Base-by-base conservation (phyloP, 805 yeast species). In the Sugiyamaella lignohabitans region DNA sequence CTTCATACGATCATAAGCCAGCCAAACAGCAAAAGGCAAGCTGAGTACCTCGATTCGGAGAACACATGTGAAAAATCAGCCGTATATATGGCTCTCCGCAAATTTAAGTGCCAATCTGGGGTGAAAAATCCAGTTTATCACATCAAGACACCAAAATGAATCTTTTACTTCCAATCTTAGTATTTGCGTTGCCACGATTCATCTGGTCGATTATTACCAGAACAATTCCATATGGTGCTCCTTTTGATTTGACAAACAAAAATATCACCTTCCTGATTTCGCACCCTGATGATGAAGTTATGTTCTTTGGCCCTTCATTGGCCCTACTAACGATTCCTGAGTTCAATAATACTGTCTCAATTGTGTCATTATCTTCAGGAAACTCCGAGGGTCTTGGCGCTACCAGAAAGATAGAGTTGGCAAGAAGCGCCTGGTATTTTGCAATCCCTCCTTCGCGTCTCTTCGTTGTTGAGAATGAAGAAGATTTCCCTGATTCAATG, bases 271-370 rank as follows among this genome's bases (percentile, higher is more conserved):
- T 82, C 40, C 67, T 91, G 10, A 81, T 88, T 36, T 96, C 96
- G 0, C 99, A 93, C 64, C 99, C 99, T 0, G 99, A 93, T 64
- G 99, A 93, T 63, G 99, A 93, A 65, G 89, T 87, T 43, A 93
- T 93, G 98, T 93, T 93, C 65, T 93, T 93, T 59, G 79, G 87
- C 1, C 98, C 98, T 0, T 71, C 89, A 0, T 53, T 88, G 27
- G 62, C 76, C 5, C 82, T 78, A 52, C 52, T 73, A n/a, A 53
- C 72, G 6, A 73, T 74, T 50, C 65, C 73, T 1, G 64, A 71
- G 42, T 69, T 76, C 54, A 61, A 69, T 45, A 83, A 82, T 57
- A 53, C 59, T 5, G 66, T 88, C 14, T 71, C 75, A 34, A 58
- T 89, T 10, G 58, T 87, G 5, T 86, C 95, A 53, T 74, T 87